Evolutionary conservation across 106 monocot species (phyloP).

Genomic region (Dioscorea zingiberensis): DNA sequence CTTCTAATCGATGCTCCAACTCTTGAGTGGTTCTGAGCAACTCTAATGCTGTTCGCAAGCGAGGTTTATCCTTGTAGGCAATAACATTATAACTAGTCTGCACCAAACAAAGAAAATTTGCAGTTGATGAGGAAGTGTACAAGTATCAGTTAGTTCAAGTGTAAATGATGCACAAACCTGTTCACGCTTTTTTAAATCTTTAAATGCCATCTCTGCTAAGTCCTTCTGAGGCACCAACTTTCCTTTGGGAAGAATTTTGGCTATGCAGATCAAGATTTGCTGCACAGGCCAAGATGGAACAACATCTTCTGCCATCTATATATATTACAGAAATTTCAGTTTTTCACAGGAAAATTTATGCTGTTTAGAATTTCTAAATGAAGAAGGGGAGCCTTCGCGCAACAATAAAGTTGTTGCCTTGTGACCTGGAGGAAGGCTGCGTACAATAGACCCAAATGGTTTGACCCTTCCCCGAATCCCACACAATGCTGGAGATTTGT

Average conservation of each 20-base stretch:
- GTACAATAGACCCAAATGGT: no score
- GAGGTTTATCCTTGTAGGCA: constrained; percentile 82
- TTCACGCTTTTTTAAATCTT: constrained; percentile 35
- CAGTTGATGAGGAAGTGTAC: no score
- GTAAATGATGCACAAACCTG: constrained; percentile 17
- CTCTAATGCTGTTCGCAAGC: constrained; percentile 66
- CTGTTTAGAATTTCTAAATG: no score
- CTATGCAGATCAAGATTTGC: constrained; percentile 24
- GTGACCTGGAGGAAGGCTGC: no score
- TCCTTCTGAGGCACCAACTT: constrained; percentile 46
- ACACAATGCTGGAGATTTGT: no score
- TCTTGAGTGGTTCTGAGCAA: constrained; percentile 70
- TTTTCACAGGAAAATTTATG: not conserved
- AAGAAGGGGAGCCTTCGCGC: no score
- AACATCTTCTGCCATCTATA: constrained; percentile 57
- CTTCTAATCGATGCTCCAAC: constrained; percentile 56
- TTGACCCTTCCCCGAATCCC: no score
- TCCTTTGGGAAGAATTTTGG: constrained; percentile 28
- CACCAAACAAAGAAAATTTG: constrained; percentile 12
- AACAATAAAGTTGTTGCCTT: no score
- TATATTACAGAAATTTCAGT: not conserved
- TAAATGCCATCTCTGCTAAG: constrained; percentile 44
- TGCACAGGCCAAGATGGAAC: constrained; percentile 35
- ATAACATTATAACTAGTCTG: constrained; percentile 83
- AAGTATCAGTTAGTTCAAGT: no score